Evolutionary conservation across 78 protist species (phyloP), one percentile per base, ranked within the genome.

Genomic region (Isochrysis galbana): DNA sequence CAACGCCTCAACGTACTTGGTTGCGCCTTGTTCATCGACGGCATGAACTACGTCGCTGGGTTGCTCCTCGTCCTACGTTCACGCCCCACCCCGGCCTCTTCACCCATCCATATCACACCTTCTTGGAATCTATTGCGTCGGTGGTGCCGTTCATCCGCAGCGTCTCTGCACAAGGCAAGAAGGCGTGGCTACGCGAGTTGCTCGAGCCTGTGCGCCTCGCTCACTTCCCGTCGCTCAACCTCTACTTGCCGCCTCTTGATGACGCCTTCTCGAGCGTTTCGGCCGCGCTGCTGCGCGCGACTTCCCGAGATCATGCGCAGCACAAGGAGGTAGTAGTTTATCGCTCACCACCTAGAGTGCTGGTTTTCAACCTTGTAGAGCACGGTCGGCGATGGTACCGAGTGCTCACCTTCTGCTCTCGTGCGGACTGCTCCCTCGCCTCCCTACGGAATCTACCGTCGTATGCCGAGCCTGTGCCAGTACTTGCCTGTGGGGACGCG

Each of bases 361-460:
- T 78, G 77, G 41, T 94, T n/a, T 94, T 36, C 91, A 32, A n/a
- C 77, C 48, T 94, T 29, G 17, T 32, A 61, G 91, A 90, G 47
- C 61, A 87, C 93, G 96, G 96, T 21, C 93, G 96, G 21, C 77
- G 91, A 26, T 80, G 45, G 78, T 91, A 90, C 90, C 87, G 94
- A 86, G 21, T 29, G 74, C 93, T 82, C 42, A 45, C 54, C 82
- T 94, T 45, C 91, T 23, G 91, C 83, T 84, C 93, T 17, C 90
- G 87, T 61, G 39, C 80, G 14, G 2, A 38, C 38, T 90, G 7
- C 91, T 91, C 89, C 74, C 51, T 82, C 67, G 25, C 5, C 61
- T 32, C 0, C 45, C 89, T 91, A 51, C 90, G 55, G 29, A 19
- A 7, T 7, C 29, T 14, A 14, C 61, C 61, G 7, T 7, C 61